phyloP scores from a whole-genome alignment of 768 basidiomycete species.

The Termitomyces titanicus region DNA sequence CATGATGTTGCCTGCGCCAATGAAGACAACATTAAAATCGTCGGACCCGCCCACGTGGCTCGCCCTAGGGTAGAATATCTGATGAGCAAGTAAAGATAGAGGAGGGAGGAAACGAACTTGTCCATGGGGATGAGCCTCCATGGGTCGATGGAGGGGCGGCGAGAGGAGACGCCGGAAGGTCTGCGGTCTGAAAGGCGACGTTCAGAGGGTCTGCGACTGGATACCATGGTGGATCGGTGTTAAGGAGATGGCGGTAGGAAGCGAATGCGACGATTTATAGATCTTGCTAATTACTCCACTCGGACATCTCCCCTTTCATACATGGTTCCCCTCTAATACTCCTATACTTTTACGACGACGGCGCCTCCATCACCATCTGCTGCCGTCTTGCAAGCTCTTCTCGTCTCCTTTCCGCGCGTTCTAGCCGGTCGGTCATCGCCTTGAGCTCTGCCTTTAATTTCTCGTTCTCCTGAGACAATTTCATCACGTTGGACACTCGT shows the following conservation, averaged over 20 bases:
- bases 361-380: constrained; percentile 15
- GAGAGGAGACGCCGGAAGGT: constrained; percentile 43
- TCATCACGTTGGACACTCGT: constrained; percentile 74
- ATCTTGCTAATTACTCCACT: constrained; percentile 1
- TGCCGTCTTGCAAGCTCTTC: constrained; percentile 37
- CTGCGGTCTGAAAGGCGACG: constrained; percentile 45
- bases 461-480: constrained; percentile 75
- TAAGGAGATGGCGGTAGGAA: background rate
- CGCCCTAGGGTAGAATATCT: constrained; percentile 27
- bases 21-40: constrained; percentile 90
- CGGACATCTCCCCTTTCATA: background rate
- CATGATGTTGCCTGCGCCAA: constrained; percentile 98
- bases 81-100: constrained; percentile 12
- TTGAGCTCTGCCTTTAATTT: constrained; percentile 72
- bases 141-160: constrained; percentile 75
- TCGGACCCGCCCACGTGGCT: constrained; percentile 55
- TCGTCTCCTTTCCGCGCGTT: constrained; percentile 68
- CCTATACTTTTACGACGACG: constrained; percentile 9
- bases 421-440: constrained; percentile 71
- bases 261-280: constrained; percentile 4
- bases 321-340: background rate
- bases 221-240: constrained; percentile 19
- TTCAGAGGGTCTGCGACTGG: constrained; percentile 45
- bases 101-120: constrained; percentile 42
- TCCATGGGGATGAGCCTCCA: constrained; percentile 75